Conservation (phyloP, 768 basidiomycete genomes). For the Agaricus blazei region DNA sequence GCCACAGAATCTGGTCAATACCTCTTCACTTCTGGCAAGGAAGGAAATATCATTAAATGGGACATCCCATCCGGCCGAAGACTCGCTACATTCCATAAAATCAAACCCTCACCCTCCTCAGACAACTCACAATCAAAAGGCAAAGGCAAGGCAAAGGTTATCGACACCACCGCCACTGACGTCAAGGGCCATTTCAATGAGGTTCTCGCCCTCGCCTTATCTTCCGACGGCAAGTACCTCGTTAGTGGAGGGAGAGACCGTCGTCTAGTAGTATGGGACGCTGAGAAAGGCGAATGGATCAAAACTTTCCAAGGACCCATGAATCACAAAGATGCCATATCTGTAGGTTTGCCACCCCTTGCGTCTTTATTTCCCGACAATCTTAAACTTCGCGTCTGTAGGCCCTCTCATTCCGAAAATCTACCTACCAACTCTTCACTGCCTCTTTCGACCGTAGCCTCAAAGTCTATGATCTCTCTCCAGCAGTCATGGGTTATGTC, state of each 20-base stretch:
- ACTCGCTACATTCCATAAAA: slow-evolving; percentile 54
- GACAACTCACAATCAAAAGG: neutral
- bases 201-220: slow-evolving; percentile 78
- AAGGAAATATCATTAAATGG: slow-evolving; percentile 87
- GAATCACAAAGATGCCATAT: slow-evolving; percentile 43
- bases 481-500: slow-evolving; percentile 81
- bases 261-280: slow-evolving; percentile 83
- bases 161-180: slow-evolving; percentile 31
- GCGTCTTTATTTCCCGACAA: slow-evolving; percentile 1
- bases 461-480: slow-evolving; percentile 75
- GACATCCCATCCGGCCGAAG: slow-evolving; percentile 63
- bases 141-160: slow-evolving; percentile 56
- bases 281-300: slow-evolving; percentile 68
- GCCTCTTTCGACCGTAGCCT: slow-evolving; percentile 84
- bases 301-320: slow-evolving; percentile 80
- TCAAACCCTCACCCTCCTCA: slow-evolving; percentile 28
- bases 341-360: slow-evolving; percentile 19
- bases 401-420: slow-evolving; percentile 74
- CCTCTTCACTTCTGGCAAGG: slow-evolving; percentile 89
- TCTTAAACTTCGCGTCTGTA: slow-evolving; percentile 19
- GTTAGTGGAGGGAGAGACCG: slow-evolving; percentile 87
- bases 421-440: slow-evolving; percentile 68
- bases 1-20: slow-evolving; percentile 66
- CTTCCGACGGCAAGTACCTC: slow-evolving; percentile 78
- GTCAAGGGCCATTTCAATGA: slow-evolving; percentile 82